Percentiles rank a stretch among this genome's conserved stretches.
Conservation (phyloP, 768 basidiomycete genomes). For the Panaeolus cyanescens region DNA sequence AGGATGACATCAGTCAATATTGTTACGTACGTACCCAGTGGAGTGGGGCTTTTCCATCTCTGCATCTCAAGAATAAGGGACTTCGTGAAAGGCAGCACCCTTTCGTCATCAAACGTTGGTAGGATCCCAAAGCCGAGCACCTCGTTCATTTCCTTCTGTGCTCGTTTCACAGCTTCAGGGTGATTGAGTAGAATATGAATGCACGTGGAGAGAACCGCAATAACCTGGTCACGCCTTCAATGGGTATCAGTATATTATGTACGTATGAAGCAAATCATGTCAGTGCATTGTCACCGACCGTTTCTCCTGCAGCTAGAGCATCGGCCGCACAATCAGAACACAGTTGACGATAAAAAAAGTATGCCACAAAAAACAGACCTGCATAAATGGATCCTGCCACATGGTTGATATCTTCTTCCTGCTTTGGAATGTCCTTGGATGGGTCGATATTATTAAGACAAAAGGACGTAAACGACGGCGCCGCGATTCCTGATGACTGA, state of each 20-base stretch:
- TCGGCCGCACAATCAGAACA: no score
- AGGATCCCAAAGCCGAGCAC: conserved; percentile 55
- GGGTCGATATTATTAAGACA: background rate
- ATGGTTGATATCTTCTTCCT: background rate
- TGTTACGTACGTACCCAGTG: conserved; percentile 15
- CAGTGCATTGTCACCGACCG: no score
- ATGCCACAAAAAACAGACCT: background rate
- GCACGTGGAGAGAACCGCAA: background rate
- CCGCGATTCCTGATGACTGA: background rate
- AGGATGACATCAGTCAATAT: background rate
- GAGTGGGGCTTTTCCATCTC: conserved; percentile 19
- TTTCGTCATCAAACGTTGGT: conserved; percentile 58
- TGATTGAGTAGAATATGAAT: conserved; percentile 18
- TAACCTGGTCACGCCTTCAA: no score
- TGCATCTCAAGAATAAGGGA: conserved; percentile 22
- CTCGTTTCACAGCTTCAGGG: conserved; percentile 55
- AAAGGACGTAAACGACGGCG: background rate
- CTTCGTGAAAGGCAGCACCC: conserved; percentile 48
- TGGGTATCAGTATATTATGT: no score
- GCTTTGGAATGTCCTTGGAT: background rate
- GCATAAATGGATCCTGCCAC: background rate
- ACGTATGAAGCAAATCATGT: no score
- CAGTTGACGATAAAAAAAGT: background rate
- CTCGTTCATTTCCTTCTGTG: conserved; percentile 63
- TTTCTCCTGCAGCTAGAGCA: background rate